A percentile compares a stretch with the other conserved stretches of the same genome.
Evolutionary conservation across 1,284 basidiomycete genomes (phyloP).

Genomic region (Salmacisia buchloeana): DNA sequence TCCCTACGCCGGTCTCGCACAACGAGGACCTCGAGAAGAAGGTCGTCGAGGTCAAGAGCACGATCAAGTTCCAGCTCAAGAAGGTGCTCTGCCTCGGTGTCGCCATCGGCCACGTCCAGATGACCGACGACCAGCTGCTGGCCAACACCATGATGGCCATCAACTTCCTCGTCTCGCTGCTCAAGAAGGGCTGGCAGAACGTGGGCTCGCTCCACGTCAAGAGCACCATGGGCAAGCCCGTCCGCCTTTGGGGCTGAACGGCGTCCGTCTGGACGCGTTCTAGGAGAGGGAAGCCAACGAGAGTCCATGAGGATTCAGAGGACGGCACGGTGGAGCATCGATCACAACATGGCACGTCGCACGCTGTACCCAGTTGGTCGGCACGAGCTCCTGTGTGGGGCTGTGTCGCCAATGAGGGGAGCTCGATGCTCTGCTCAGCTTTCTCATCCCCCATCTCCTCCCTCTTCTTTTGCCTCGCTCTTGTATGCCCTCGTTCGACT

Average conservation of each 20-base stretch:
- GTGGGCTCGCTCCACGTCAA: constrained; percentile 98
- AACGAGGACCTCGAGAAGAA: constrained; percentile 86
- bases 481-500: not conserved
- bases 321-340: not conserved
- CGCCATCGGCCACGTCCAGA: constrained; percentile 93
- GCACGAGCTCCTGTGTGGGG: not conserved
- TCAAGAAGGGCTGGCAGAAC: constrained; percentile 99
- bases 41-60: constrained; percentile 90
- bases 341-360: constrained; percentile 9
- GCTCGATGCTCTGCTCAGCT: not conserved
- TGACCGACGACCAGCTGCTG: constrained; percentile 95
- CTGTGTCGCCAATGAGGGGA: not conserved
- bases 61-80: constrained; percentile 71
- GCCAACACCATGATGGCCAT: constrained; percentile 96
- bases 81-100: constrained; percentile 99
- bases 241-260: constrained; percentile 63
- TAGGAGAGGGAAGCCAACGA: not conserved
- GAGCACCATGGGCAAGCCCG: constrained; percentile 96
- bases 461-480: not conserved
- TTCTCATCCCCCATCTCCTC: not conserved
- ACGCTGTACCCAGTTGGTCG: constrained; percentile 7
- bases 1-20: constrained; percentile 89
- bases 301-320: not conserved
- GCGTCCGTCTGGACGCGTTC: not conserved
- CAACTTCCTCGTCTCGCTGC: constrained; percentile 98